A percentile compares a stretch with the other conserved stretches of the same genome.
These are phyloP conservation scores for Hypoxylon subgilvum DNA, from an alignment of 495 filamentous ascomycete genomes.

Conservation along the genomic window DNA sequence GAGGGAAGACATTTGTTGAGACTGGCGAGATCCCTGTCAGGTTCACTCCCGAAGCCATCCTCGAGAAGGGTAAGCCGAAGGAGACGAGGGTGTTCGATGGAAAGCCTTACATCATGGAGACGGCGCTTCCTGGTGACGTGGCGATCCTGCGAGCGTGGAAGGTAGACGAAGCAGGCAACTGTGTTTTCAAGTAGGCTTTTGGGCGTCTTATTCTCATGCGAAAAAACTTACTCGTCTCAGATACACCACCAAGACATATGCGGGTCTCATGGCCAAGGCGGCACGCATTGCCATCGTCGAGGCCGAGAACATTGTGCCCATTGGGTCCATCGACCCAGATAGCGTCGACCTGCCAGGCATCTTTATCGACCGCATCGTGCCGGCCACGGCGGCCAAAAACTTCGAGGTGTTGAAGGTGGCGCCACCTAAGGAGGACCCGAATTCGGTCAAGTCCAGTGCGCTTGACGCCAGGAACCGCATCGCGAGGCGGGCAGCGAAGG, in stretches of 20 bases:
- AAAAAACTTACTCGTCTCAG: conserved; percentile 23
- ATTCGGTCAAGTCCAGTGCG: conserved; percentile 31
- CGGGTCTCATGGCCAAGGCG: conserved; percentile 66
- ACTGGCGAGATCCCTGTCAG: conserved; percentile 64
- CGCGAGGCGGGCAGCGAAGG: conserved; percentile 64
- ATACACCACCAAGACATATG: conserved; percentile 68
- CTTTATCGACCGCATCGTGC: conserved; percentile 68
- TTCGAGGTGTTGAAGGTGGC: conserved; percentile 61
- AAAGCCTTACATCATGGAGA: conserved; percentile 66
- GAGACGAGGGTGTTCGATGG: conserved; percentile 67
- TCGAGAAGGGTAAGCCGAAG: conserved; percentile 60
- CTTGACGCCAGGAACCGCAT: conserved; percentile 60
- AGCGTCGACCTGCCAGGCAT: conserved; percentile 68
- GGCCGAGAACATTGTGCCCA: conserved; percentile 69
- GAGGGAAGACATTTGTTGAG: conserved; percentile 65
- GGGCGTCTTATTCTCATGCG: neutral
- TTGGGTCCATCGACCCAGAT: conserved; percentile 63
- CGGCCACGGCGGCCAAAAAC: conserved; percentile 57
- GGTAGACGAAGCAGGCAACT: conserved; percentile 69
- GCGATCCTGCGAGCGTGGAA: conserved; percentile 69
- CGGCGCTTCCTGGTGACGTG: conserved; percentile 66
- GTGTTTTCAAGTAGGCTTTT: conserved; percentile 58
- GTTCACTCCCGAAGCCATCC: conserved; percentile 58
- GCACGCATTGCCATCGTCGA: conserved; percentile 69
- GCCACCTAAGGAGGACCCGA: conserved; percentile 23